phyloP scores from a whole-genome alignment of 1,139 yeast genomes.

The Candida sp. region DNA sequence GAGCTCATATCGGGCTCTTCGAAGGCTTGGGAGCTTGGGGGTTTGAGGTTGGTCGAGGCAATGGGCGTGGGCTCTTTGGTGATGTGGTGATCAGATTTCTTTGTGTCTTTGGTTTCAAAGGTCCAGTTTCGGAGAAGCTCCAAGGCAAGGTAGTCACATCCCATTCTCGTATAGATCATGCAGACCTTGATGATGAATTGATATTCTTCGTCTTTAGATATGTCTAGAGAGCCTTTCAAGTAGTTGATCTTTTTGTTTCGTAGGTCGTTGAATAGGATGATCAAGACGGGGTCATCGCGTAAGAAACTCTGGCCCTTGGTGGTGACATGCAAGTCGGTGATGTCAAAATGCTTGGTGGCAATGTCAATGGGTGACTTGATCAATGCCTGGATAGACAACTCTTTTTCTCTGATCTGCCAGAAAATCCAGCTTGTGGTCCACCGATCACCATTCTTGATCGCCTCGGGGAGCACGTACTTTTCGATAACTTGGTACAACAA shows the following conservation, averaged over 20 bases:
- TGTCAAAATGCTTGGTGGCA: slow-evolving; percentile 26
- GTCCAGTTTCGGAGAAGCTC: slow-evolving; percentile 71
- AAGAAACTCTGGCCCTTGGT: slow-evolving; percentile 50
- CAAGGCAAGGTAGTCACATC: slow-evolving; percentile 81
- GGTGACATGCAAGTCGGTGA: slow-evolving; percentile 19
- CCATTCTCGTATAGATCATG: slow-evolving; percentile 81
- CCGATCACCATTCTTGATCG: slow-evolving; percentile 67
- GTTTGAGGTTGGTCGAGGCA: slow-evolving; percentile 17
- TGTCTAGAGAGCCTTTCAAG: slow-evolving; percentile 49
- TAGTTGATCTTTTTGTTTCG: slow-evolving; percentile 54
- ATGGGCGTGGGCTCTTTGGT: neutral
- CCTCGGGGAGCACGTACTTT: slow-evolving; percentile 57
- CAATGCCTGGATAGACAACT: slow-evolving; percentile 65
- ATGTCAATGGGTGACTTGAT: slow-evolving; percentile 58
- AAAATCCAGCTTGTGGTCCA: slow-evolving; percentile 88
- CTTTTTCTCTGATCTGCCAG: slow-evolving; percentile 64
- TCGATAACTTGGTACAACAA: slow-evolving; percentile 55
- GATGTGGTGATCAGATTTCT: neutral
- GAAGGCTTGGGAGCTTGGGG: slow-evolving; percentile 59
- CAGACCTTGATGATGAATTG: slow-evolving; percentile 65
- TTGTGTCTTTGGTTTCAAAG: slow-evolving; percentile 32
- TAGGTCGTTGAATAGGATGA: slow-evolving; percentile 66
- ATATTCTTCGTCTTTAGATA: slow-evolving; percentile 58
- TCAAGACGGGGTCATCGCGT: slow-evolving; percentile 82
- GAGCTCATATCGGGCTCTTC: slow-evolving; percentile 86